phyloP scores from a whole-genome alignment of 2,329 filamentous ascomycete genomes.

The Alternaria alternata region DNA sequence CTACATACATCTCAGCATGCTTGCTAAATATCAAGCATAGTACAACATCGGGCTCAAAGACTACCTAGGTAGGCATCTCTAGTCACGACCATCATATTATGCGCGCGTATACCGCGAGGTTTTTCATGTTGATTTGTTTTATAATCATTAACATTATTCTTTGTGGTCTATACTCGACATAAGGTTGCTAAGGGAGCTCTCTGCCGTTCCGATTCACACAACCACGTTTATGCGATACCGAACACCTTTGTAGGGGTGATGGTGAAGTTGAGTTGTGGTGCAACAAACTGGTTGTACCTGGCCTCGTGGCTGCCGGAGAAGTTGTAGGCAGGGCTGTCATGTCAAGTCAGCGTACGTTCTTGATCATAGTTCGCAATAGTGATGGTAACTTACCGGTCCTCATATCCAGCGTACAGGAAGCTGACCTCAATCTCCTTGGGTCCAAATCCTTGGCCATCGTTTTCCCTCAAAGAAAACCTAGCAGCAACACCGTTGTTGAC shows the following conservation, averaged over 20 bases:
- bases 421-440: conserved; percentile 1
- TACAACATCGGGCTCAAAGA: no score
- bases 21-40: no score
- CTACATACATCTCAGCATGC: no score
- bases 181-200: no score
- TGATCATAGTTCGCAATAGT: accelerated
- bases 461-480: conserved; percentile 13
- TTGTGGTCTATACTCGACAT: background rate
- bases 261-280: conserved; percentile 22
- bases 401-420: background rate
- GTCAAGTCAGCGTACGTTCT: background rate
- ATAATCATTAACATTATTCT: background rate
- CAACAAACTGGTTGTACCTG: conserved; percentile 27
- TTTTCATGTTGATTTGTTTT: background rate
- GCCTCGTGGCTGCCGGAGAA: conserved; percentile 23
- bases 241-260: conserved; percentile 23
- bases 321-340: conserved; percentile 26
- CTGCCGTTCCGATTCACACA: accelerated
- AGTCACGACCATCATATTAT: no score
- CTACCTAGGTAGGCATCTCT: no score
- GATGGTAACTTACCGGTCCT: background rate
- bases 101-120: no score
- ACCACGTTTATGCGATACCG: background rate
- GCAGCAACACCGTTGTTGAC: conserved; percentile 28
- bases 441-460: background rate